Evolutionary conservation across 495 filamentous ascomycete genomes (phyloP), one percentile per base, ranked within the genome.

Genomic region (Aspergillus ellipticus): DNA sequence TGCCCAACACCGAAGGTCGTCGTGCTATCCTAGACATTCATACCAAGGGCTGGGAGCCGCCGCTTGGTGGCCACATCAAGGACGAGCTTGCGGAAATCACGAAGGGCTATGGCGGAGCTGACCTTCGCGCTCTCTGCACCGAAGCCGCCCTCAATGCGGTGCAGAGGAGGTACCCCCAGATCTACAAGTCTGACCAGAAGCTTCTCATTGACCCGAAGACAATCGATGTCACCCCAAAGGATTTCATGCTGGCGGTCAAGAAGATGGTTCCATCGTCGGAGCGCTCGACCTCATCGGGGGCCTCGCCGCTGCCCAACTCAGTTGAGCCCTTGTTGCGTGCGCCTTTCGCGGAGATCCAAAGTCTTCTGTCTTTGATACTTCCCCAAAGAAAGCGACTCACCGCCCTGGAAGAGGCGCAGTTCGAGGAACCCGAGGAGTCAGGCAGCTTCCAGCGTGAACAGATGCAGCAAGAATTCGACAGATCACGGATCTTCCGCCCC

Each of bases 121-220:
- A 98, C 72, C 70, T 98, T 22, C 85, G 94, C 29, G 92, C 95
- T 24, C 80, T 98, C 43, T 96, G 90, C 73, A 98, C 95, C 1
- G 94, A 98, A 76, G 93, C 94, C n/a, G 90, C 95, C 7, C 75
- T 98, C n/a, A 98, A 97, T 70, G 91, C 94, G 11, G 92, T 98
- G 20, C 95, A 98, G 69, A 80, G 94, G 53, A 89, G 88, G 17
- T 98, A 94, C 66, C 94, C 94, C 8, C 95, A 98, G 65, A 96
- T 98, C 47, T 98, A 98, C 76, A 81, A 83, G 50, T 94, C 93
- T 0, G 83, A 89, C 62, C 81, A 95, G 66, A 97, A 97, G 71
- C 86, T 97, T 28, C 69, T 92, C 24, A 92, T 97, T 53, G 86
- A 97, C 62, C 88, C 91, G 0, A 82, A 83, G 49, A 88, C 80